These are phyloP conservation scores for Alternaria gaisen DNA, from an alignment of 2,329 filamentous ascomycete species.

Conservation along the genomic window DNA sequence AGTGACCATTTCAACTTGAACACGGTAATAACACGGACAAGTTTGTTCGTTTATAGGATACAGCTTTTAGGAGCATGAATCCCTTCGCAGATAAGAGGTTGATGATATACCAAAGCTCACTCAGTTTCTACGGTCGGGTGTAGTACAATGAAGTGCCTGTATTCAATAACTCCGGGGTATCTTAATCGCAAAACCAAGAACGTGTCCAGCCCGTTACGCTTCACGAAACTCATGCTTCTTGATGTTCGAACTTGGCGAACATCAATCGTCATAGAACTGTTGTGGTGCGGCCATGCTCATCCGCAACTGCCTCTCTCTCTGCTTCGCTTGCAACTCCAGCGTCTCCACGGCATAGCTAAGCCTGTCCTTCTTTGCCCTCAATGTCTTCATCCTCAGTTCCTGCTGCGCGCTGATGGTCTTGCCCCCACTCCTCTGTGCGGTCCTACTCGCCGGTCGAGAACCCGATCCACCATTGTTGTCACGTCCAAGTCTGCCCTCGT, in stretches of 20 bases:
- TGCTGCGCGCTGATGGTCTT: conserved; percentile 57
- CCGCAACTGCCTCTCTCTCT: conserved; percentile 74
- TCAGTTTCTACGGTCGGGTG: neutral
- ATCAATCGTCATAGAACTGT: conserved; percentile 47
- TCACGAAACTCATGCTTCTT: neutral
- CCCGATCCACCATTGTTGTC: conserved; percentile 35
- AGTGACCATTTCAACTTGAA: neutral
- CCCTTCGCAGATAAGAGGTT: neutral
- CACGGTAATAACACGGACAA: neutral
- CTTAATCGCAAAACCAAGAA: conserved; percentile 37
- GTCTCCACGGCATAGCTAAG: conserved; percentile 87
- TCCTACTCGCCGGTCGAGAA: conserved; percentile 35
- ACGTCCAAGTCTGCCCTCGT: conserved; percentile 73
- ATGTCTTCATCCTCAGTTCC: conserved; percentile 68
- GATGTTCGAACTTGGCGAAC: neutral
- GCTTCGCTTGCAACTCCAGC: conserved; percentile 84
- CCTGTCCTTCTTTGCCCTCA: conserved; percentile 83
- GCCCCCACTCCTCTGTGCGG: conserved; percentile 35
- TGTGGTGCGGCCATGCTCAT: conserved; percentile 72
- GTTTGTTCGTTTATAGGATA: neutral
- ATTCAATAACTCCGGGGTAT: conserved; percentile 33
- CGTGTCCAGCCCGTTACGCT: neutral
- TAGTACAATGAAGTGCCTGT: neutral
- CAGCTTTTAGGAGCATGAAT: neutral
- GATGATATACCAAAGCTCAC: neutral